phyloP scores from a whole-genome alignment of 345 rosid species.

The Draba incana region DNA sequence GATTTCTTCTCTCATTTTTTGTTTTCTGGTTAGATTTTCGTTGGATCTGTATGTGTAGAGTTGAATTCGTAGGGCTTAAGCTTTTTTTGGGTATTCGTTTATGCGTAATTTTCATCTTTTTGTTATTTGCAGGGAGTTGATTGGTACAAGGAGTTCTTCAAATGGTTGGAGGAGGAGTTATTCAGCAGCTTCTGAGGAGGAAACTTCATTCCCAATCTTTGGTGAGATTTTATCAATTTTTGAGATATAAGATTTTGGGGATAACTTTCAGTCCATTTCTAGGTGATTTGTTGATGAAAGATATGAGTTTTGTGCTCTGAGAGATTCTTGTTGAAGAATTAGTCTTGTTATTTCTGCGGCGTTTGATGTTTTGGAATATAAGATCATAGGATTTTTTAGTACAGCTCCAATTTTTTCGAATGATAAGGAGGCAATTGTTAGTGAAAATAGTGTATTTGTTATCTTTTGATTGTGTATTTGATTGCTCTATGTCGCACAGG shows the following conservation, averaged over 20 bases:
- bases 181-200: constrained; percentile 79
- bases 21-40: background rate
- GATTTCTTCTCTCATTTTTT: background rate
- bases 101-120: too few relatives aligned
- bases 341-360: too few relatives aligned
- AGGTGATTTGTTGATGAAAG: background rate
- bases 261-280: background rate
- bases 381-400: too few relatives aligned
- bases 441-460: too few relatives aligned
- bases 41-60: constrained; percentile 21
- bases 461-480: background rate
- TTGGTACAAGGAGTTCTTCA: constrained; percentile 34
- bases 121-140: constrained; percentile 11
- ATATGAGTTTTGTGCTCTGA: background rate
- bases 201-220: constrained; percentile 62
- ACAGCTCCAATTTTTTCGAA: too few relatives aligned
- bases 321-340: background rate
- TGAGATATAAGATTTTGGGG: background rate
- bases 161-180: constrained; percentile 94
- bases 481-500: constrained; percentile 45
- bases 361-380: too few relatives aligned
- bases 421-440: too few relatives aligned
- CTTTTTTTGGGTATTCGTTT: too few relatives aligned
- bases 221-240: constrained; percentile 47
- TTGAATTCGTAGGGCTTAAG: background rate